A percentile compares a stretch with the other conserved stretches of the same genome.
Conservation (phyloP, 208 protist species). For the Leishmania amazonensis region DNA sequence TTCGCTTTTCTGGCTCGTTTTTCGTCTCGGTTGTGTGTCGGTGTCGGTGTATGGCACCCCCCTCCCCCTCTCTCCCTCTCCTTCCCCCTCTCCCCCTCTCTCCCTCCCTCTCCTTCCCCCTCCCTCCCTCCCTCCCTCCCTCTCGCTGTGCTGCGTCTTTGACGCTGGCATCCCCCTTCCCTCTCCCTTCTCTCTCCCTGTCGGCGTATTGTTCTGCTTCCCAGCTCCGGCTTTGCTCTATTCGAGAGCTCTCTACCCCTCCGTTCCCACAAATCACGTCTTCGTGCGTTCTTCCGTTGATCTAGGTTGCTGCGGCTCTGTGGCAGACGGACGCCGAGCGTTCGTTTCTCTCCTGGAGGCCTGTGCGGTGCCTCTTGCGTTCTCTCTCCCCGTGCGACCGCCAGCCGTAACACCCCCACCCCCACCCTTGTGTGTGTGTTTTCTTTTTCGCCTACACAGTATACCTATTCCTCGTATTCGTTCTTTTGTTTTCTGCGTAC, state of each 20-base stretch:
- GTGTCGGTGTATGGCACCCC: too few species aligned
- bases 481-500: too few species aligned
- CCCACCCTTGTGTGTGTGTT: too few species aligned
- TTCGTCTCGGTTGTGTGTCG: neutral
- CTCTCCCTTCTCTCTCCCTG: neutral
- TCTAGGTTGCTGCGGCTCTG: neutral
- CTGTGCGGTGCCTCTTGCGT: neutral
- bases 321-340: neutral
- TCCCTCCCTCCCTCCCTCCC: neutral
- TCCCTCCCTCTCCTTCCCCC: neutral
- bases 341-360: neutral
- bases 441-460: too few species aligned
- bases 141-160: neutral
- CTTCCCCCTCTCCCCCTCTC: neutral
- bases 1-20: too few species aligned
- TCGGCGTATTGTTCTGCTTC: conserved; percentile 1
- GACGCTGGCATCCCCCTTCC: neutral
- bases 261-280: neutral
- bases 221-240: neutral
- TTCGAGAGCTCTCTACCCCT: neutral
- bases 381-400: neutral
- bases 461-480: too few species aligned
- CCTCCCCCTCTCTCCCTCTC: neutral
- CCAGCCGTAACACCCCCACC: neutral
- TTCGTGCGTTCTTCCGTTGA: neutral